Conservation (phyloP, 2,329 filamentous ascomycete species). For the Fusarium devonianum region DNA sequence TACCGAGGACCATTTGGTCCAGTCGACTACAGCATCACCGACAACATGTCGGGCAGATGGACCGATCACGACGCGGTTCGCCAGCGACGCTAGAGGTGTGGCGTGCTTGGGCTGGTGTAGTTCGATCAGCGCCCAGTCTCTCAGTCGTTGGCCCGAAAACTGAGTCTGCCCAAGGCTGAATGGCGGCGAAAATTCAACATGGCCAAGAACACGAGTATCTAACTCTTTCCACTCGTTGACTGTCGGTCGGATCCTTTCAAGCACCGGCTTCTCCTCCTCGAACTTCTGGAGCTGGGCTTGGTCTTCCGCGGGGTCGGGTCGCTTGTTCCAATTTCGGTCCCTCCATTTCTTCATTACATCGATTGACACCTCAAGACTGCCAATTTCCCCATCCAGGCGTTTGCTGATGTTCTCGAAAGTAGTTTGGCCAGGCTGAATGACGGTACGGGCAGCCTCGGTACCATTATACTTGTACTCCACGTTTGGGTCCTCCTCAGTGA, state of each 20-base stretch:
- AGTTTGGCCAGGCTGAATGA: background rate
- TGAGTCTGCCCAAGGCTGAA: background rate
- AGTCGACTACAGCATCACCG: no score
- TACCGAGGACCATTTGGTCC: no score
- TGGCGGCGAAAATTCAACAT: background rate
- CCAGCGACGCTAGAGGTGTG: background rate
- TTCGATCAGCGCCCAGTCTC: slow-evolving; percentile 3
- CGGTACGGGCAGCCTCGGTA: background rate
- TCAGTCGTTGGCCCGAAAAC: background rate
- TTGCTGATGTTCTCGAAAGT: background rate
- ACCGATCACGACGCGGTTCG: background rate
- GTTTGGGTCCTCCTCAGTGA: background rate
- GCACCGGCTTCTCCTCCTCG: no score
- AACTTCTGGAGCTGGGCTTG: no score
- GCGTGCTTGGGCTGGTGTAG: background rate
- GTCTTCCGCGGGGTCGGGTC: no score
- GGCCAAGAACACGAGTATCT: background rate
- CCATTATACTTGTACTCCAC: background rate
- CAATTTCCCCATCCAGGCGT: no score
- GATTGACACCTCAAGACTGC: no score
- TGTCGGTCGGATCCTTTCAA: no score
- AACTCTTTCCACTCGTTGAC: background rate
- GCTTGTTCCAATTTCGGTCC: no score
- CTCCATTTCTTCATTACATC: no score
- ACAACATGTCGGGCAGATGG: background rate